These are phyloP conservation scores for Thymus mandschuricus DNA, from an alignment of 257 asterid genomes.

Conservation along the genomic window DNA sequence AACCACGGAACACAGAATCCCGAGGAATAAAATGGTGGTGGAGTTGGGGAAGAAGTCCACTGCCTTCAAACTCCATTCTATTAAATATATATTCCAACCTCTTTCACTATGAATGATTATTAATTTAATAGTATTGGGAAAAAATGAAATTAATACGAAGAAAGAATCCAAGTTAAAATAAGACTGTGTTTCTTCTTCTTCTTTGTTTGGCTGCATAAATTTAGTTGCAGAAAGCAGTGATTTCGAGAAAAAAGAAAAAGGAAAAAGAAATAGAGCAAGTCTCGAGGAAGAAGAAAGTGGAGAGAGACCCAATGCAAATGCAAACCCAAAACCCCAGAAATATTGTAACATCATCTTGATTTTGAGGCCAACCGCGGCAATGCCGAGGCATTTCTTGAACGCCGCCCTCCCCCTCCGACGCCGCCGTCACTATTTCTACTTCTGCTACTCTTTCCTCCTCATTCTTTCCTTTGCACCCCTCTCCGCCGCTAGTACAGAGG, in stretches of 20 bases:
- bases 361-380: slow-evolving; percentile 57
- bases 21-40: slow-evolving; percentile 57
- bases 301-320: slow-evolving; percentile 32
- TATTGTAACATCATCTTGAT: slow-evolving; percentile 26
- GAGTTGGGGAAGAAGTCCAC: background rate
- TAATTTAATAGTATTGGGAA: too few species aligned
- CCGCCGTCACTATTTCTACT: slow-evolving; percentile 29
- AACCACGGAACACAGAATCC: slow-evolving; percentile 68
- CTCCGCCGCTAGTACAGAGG: slow-evolving; percentile 48
- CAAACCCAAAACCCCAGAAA: slow-evolving; percentile 18
- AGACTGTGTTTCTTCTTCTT: too few species aligned
- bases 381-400: slow-evolving; percentile 78
- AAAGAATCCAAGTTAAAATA: too few species aligned
- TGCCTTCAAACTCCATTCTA: background rate
- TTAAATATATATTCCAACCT: slow-evolving; percentile 1
- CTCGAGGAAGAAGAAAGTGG: slow-evolving; percentile 21
- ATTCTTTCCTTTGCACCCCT: background rate
- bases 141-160: too few species aligned
- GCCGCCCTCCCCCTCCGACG: slow-evolving; percentile 24
- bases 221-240: slow-evolving; percentile 9
- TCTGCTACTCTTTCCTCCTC: slow-evolving; percentile 33
- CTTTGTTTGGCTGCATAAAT: slow-evolving; percentile 39
- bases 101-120: background rate
- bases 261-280: background rate
- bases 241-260: background rate